These are phyloP conservation scores for Trifolium pratense DNA, from an alignment of 306 rosid species.

Conservation along the genomic window DNA sequence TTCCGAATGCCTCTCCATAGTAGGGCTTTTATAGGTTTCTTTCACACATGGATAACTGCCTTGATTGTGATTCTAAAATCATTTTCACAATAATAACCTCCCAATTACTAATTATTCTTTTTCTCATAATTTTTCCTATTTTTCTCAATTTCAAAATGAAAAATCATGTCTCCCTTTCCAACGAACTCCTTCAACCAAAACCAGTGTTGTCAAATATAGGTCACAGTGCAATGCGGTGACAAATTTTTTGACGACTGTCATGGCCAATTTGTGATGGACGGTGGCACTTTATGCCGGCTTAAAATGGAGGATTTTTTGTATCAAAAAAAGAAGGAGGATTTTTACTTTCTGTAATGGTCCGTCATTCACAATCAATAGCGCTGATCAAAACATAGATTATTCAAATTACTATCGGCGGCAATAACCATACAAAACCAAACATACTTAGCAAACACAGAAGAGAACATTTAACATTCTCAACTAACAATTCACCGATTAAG, in stretches of 20 bases:
- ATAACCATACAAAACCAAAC: background rate
- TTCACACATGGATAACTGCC: background rate
- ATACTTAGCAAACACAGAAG: no score
- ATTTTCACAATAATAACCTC: background rate
- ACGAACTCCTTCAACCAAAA: background rate
- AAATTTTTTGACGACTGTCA: background rate
- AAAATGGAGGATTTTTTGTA: background rate
- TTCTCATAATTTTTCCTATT: background rate
- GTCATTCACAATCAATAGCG: background rate
- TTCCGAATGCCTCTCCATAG: background rate
- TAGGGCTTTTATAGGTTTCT: background rate
- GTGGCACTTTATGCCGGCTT: background rate
- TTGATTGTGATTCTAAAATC: background rate
- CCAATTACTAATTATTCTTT: no score
- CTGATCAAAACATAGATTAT: background rate
- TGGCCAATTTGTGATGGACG: background rate
- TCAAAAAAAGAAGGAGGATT: no score
- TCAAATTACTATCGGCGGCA: background rate
- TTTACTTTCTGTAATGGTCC: background rate
- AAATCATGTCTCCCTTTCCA: background rate
- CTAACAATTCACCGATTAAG: no score
- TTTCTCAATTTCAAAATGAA: background rate
- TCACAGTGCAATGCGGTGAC: background rate
- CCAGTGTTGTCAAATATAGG: background rate
- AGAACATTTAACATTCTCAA: no score